A percentile compares a stretch with the other conserved stretches of the same genome.
These are phyloP conservation scores for Acacia confusa DNA, from an alignment of 306 rosid genomes.

Conservation along the genomic window DNA sequence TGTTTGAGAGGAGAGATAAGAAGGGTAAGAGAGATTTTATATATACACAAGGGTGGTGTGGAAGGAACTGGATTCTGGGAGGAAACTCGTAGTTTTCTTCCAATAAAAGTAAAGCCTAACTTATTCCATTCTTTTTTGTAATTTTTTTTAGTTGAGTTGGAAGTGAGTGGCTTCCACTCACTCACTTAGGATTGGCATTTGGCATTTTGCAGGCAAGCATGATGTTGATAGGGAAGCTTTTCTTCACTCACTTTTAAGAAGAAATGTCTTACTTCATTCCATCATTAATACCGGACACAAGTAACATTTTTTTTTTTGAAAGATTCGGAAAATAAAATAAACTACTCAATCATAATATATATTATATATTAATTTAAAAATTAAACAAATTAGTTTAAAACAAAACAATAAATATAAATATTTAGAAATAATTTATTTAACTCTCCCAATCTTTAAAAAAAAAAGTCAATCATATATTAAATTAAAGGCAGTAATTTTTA, in stretches of 20 bases:
- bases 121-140: conserved; percentile 31
- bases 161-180: conserved; percentile 40
- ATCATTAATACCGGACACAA: too few species aligned
- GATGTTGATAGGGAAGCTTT: background rate
- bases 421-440: too few species aligned
- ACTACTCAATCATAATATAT: too few species aligned
- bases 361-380: too few species aligned
- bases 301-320: too few species aligned
- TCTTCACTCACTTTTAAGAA: background rate
- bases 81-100: conserved; percentile 24
- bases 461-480: too few species aligned
- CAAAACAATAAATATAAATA: too few species aligned
- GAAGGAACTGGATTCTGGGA: conserved; percentile 55
- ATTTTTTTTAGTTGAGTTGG: conserved; percentile 18
- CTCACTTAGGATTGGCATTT: background rate
- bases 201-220: conserved; percentile 54
- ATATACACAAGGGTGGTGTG: background rate
- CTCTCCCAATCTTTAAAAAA: too few species aligned
- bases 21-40: conserved; percentile 4
- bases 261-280: background rate
- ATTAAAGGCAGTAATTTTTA: too few species aligned
- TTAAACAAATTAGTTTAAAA: too few species aligned
- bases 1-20: background rate
- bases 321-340: too few species aligned
- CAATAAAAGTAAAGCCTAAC: conserved; percentile 18